These are phyloP conservation scores for Furcasterigmium sp. DNA, from an alignment of 2,329 filamentous ascomycete species.

Conservation along the genomic window DNA sequence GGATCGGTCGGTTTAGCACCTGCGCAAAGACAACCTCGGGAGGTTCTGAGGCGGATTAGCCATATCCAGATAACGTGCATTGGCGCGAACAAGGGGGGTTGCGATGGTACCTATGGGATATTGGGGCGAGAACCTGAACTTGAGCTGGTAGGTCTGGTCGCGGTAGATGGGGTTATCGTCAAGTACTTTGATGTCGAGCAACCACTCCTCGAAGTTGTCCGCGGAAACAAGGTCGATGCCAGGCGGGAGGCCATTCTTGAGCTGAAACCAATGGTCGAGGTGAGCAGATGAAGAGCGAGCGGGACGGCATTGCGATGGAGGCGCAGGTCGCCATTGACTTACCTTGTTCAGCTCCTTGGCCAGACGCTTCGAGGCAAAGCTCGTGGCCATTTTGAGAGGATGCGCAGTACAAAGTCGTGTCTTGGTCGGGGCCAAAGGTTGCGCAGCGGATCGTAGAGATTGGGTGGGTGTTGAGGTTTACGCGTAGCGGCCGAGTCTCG, in stretches of 20 bases:
- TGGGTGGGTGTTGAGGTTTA: neutral
- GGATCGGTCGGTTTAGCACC: slow-evolving; percentile 62
- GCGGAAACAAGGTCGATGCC: slow-evolving; percentile 76
- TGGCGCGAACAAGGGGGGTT: neutral
- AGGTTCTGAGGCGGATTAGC: slow-evolving; percentile 58
- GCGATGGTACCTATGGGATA: slow-evolving; percentile 77
- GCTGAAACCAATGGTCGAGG: slow-evolving; percentile 1
- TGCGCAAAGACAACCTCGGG: slow-evolving; percentile 89
- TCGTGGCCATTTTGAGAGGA: slow-evolving; percentile 29
- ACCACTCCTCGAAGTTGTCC: slow-evolving; percentile 84
- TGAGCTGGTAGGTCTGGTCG: slow-evolving; percentile 74
- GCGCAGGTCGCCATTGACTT: slow-evolving; percentile 7
- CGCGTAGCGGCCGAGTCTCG: too few species aligned
- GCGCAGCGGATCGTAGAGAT: too few species aligned
- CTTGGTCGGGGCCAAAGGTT: too few species aligned
- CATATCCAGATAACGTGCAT: neutral
- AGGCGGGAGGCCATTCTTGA: slow-evolving; percentile 49
- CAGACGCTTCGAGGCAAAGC: slow-evolving; percentile 50
- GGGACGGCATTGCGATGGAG: neutral
- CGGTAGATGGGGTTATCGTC: slow-evolving; percentile 87
- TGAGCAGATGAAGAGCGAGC: slow-evolving; percentile 5
- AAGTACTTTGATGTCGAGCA: slow-evolving; percentile 84
- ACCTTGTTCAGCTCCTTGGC: slow-evolving; percentile 57
- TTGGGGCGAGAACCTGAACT: slow-evolving; percentile 75
- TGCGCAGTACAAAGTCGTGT: neutral